Percentiles rank a stretch among this genome's conserved stretches.
phyloP scores from a whole-genome alignment of 345 rosid species.

The Eucalyptus regnans region DNA sequence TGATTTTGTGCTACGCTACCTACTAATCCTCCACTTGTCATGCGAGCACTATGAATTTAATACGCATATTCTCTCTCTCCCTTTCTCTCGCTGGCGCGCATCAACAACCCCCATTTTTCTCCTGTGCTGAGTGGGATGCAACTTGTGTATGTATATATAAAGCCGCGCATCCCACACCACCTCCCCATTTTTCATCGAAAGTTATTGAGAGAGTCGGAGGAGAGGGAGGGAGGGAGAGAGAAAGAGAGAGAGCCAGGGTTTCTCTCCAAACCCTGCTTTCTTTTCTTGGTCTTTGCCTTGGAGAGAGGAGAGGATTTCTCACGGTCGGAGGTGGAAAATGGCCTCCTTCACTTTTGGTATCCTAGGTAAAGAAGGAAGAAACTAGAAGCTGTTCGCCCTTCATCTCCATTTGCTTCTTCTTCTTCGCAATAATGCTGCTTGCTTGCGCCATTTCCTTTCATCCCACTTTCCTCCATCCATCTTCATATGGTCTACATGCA shows the following conservation, averaged over 20 bases:
- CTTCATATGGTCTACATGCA: not conserved
- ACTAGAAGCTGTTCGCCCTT: not conserved
- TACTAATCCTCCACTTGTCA: conserved; percentile 67
- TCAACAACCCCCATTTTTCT: too few relatives aligned
- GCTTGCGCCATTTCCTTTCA: not conserved
- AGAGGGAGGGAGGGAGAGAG: too few relatives aligned
- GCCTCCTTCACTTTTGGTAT: conserved; percentile 50
- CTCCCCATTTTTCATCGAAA: not conserved
- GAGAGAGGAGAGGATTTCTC: not conserved
- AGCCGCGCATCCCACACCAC: not conserved
- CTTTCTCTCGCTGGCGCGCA: not conserved
- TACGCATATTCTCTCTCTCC: conserved; percentile 18
- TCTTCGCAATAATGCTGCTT: not conserved
- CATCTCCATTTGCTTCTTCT: not conserved
- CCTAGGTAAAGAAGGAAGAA: conserved; percentile 31
- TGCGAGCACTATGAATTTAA: conserved; percentile 37
- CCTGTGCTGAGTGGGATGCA: not conserved
- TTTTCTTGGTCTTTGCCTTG: not conserved
- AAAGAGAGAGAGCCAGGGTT: too few relatives aligned
- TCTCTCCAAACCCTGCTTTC: not conserved
- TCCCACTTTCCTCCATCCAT: not conserved
- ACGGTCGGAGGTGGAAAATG: conserved; percentile 6
- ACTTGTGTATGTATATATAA: conserved; percentile 12
- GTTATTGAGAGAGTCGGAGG: not conserved
- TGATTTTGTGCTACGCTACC: conserved; percentile 47